Evolutionary conservation across 208 protist species (phyloP), one percentile per base, ranked within the genome.

Genomic region (Eutreptiella sp.): DNA sequence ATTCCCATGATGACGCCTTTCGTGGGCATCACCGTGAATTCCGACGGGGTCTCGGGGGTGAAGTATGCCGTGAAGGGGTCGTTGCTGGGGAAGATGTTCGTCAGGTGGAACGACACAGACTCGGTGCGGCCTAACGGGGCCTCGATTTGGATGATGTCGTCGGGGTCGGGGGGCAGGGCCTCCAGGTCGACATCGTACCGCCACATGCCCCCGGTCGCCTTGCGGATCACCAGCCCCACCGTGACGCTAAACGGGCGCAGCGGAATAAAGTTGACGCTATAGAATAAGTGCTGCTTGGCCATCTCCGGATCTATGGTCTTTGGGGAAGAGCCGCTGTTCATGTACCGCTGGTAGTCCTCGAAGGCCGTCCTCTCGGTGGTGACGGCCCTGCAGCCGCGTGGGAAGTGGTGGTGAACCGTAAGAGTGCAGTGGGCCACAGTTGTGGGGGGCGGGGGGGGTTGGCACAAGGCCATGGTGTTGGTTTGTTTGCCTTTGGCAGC

Each of bases 61-160:
- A 94, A 92, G 67, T 86, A 90, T 11, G 85, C 85, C 11, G 58
- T 72, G 64, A 92, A 94, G 24, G 68, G 54, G 16, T 82, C 86
- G 38, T 70, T 74, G 54, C 81, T 80, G 0, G 81, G 75, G 55
- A 89, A 87, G 4, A 81, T 76, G 66, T 94, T 94, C 70, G 81
- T 82, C 39, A 93, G 69, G 60, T 80, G 69, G 50, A 94, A 94
- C 5, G 63, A 39, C 28, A 89, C 75, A 3, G 69, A 62, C 0
- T 76, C 73, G 19, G 52, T 80, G 33, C 73, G 60, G 70, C 77
- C 75, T 27, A 83, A 55, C 7, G 75, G 63, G 11, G 76, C 70
- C 29, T 72, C 75, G 19, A 94, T 63, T 3, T 53, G 31, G 53
- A 94, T 83, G 32, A 76, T 74, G 75, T 94, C 89, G 63, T 94